Evolutionary conservation across 345 rosid species (phyloP), one percentile per base, ranked within the genome.

Genomic region (Eucalyptus lansdowneana): DNA sequence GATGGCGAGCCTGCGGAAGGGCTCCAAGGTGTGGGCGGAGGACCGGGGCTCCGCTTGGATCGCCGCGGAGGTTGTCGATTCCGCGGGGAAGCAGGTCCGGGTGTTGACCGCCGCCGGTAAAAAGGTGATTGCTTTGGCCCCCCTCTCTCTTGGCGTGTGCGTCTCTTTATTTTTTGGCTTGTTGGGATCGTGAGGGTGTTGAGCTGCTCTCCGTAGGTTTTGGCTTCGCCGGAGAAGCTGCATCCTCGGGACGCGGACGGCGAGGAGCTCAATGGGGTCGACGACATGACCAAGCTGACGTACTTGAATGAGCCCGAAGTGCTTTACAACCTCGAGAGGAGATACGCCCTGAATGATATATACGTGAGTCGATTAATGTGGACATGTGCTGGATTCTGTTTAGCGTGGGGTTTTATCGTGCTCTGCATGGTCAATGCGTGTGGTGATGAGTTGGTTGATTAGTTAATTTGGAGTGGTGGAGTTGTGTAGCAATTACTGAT

Each of bases 281-380:
- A 98, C 91, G 99, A 97, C 92, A 97, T 97, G 99, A 97, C 99
- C 3, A 97, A 97, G 90, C 91, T 97, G 90, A 92, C 98, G 25
- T 96, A 97, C 92, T 96, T 98, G 96, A 96, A 97, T 92, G 99
- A 98, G 94, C 96, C 99, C 88, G 98, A 97, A 89, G 99, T 98
- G 89, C 99, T 97, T 91, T 96, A 93, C 86, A 98, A 97, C 94
- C 93, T 97, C 15, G 93, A 96, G 93, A 94, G 98, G 90, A 93
- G 99, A 97, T 97, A 97, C 45, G 96, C 95, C 87, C 94, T 97
- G 14, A 97, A 98, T 92, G 98, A 98, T 95, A 98, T 98, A 86
- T 98, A 98, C 89, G 99, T 98, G 88, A 96, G 97, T 94, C 67
- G 22, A 45, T 87, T 89, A 87, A 49, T 40, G 85, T 40, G 85